Conservation (phyloP, 2,329 filamentous ascomycete species). For the Blumeria graminis region DNA sequence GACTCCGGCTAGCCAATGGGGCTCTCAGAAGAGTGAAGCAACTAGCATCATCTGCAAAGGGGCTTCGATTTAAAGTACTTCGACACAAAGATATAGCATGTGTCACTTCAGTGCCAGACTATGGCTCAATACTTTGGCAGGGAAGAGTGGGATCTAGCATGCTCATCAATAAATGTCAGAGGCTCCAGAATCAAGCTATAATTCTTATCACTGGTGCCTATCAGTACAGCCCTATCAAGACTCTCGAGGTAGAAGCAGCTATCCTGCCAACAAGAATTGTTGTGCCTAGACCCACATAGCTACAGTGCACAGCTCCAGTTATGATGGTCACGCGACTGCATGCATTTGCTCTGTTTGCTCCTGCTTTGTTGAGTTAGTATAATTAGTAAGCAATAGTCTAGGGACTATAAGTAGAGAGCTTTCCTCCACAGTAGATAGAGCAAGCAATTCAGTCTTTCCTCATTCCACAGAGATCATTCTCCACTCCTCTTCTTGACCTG, state of each 20-base stretch:
- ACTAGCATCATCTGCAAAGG: background rate
- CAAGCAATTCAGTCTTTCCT: no score
- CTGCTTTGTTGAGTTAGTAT: no score
- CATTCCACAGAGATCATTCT: no score
- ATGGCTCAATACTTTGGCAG: background rate
- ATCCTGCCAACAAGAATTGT: background rate
- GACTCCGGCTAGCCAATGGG: background rate
- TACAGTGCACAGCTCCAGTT: no score
- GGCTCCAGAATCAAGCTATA: background rate
- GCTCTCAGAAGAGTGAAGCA: background rate
- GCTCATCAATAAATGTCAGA: background rate
- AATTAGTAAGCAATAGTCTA: no score
- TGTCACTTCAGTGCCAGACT: background rate
- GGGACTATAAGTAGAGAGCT: no score
- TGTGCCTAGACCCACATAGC: no score
- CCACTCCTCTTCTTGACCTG: no score
- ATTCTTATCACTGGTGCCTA: background rate
- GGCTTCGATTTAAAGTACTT: background rate
- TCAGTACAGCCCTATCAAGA: background rate
- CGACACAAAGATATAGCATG: background rate
- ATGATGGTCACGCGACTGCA: no score
- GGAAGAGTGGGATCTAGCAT: background rate
- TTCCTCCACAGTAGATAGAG: no score
- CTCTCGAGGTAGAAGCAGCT: background rate
- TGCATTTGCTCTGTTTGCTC: no score